Conservation (phyloP, 305 asterid species). For the Caryopteris hybrid region DNA sequence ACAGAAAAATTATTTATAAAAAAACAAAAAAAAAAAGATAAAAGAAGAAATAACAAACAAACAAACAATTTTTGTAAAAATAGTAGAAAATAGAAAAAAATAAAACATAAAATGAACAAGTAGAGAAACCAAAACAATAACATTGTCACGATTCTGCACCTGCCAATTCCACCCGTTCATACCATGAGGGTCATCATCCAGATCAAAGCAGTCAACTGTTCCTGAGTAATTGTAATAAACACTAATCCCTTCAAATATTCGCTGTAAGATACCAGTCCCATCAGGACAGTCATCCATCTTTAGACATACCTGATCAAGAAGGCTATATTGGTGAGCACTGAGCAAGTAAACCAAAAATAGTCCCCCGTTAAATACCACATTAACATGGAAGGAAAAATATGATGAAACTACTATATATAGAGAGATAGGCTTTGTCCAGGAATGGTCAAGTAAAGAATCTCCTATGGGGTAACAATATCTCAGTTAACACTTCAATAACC, state of each 20-base stretch:
- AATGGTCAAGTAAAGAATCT: neutral
- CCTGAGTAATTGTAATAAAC: slow-evolving; percentile 86
- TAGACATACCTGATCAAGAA: slow-evolving; percentile 58
- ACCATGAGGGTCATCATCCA: slow-evolving; percentile 91
- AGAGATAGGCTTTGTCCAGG: neutral
- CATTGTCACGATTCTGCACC: slow-evolving; percentile 30
- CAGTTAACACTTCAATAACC: neutral
- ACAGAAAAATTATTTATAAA: neutral
- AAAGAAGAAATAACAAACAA: too few relatives aligned
- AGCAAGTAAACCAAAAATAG: neutral
- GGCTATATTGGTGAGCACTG: slow-evolving; percentile 9
- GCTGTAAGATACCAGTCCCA: slow-evolving; percentile 53
- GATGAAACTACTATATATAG: neutral
- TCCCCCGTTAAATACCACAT: neutral
- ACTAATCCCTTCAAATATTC: slow-evolving; percentile 69
- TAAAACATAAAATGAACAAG: too few relatives aligned
- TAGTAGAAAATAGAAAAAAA: too few relatives aligned
- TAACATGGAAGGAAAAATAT: neutral
- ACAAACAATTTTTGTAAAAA: too few relatives aligned
- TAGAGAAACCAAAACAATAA: neutral
- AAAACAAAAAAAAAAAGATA: neutral
- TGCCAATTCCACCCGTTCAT: slow-evolving; percentile 97
- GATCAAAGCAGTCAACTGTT: slow-evolving; percentile 58
- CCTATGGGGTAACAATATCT: neutral
- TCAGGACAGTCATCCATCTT: slow-evolving; percentile 64